A percentile compares a stretch with the other conserved stretches of the same genome.
Evolutionary conservation across 129 eudicot genomes (phyloP).

Genomic region (Flaveria brownii): DNA sequence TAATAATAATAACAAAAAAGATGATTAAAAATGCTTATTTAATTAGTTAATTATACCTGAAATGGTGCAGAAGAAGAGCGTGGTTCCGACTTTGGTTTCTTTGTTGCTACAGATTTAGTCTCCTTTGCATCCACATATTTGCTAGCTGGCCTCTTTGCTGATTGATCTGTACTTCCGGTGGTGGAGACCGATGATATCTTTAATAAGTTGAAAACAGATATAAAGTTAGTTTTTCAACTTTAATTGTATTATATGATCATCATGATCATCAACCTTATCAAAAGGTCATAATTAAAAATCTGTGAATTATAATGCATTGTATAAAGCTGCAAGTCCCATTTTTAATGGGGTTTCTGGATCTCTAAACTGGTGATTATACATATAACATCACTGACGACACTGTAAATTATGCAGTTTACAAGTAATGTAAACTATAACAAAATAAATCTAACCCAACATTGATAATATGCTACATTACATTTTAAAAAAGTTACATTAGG

Average conservation of each 20-base stretch:
- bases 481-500: too few species aligned
- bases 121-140: slow-evolving; percentile 49
- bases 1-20: background rate
- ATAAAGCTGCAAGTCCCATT: background rate
- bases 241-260: slow-evolving; percentile 18
- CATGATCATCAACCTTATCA: slow-evolving; percentile 31
- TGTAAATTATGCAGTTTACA: too few species aligned
- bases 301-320: background rate
- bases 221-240: slow-evolving; percentile 32
- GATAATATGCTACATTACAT: too few species aligned
- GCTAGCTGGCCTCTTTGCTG: slow-evolving; percentile 56
- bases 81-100: slow-evolving; percentile 61
- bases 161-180: slow-evolving; percentile 40
- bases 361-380: too few species aligned
- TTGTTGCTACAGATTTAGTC: slow-evolving; percentile 40
- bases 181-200: slow-evolving; percentile 46
- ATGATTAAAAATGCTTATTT: background rate
- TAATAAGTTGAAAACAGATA: slow-evolving; percentile 36
- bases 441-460: too few species aligned
- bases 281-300: slow-evolving; percentile 24
- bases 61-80: slow-evolving; percentile 84
- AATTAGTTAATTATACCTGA: slow-evolving; percentile 45
- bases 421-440: too few species aligned
- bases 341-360: slow-evolving; percentile 8
- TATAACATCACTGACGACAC: too few species aligned